phyloP scores from a whole-genome alignment of 768 basidiomycete genomes.

The Suillus americanus region DNA sequence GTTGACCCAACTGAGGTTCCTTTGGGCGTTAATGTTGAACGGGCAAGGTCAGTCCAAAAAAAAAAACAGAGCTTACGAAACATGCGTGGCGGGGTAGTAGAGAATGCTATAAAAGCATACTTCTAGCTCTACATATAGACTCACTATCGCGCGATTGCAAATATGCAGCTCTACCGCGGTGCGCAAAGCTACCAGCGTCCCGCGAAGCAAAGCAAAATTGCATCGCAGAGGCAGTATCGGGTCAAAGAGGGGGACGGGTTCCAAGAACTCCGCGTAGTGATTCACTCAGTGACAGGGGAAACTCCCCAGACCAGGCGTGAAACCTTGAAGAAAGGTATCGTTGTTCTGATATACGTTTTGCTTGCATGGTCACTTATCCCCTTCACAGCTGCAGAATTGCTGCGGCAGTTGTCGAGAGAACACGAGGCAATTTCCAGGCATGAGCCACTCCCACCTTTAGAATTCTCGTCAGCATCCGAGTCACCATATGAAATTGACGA shows the following conservation, averaged over 20 bases:
- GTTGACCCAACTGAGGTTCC: background rate
- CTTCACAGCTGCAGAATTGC: conserved; percentile 4
- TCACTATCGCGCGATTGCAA: background rate
- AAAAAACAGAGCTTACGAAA: background rate
- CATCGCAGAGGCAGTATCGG: conserved; percentile 29
- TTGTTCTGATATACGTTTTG: too few species aligned
- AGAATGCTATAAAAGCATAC: background rate
- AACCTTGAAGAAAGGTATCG: conserved; percentile 22
- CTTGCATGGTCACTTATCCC: background rate
- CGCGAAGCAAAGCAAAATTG: conserved; percentile 6
- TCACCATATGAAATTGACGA: background rate
- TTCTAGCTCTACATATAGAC: background rate
- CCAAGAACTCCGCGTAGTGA: conserved; percentile 26
- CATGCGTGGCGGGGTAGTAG: background rate
- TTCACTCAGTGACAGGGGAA: conserved; percentile 26
- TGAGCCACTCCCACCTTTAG: background rate
- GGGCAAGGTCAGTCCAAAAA: background rate
- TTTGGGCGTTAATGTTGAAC: background rate
- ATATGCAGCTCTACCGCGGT: background rate
- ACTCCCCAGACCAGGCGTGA: conserved; percentile 28
- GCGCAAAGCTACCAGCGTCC: background rate
- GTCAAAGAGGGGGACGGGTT: conserved; percentile 31
- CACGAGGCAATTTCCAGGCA: background rate
- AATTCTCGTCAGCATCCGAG: background rate
- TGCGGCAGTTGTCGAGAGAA: conserved; percentile 2